Conservation (phyloP, 2,329 filamentous ascomycete genomes). For the Nemania diffusa region DNA sequence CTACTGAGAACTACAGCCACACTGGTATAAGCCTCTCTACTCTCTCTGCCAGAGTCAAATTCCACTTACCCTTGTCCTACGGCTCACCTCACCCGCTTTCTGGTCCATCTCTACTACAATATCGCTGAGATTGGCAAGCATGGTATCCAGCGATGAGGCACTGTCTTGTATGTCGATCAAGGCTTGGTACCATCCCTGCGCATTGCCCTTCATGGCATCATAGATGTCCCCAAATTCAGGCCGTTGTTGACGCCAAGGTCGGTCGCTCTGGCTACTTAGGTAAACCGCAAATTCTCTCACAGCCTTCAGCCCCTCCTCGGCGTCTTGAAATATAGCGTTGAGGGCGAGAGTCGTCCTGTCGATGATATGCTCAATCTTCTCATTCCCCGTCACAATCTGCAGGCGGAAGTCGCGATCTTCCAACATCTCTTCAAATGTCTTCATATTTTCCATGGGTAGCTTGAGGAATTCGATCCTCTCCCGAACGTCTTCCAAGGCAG, state of each 20-base stretch:
- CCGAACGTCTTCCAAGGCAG: slow-evolving; percentile 81
- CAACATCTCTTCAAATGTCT: slow-evolving; percentile 87
- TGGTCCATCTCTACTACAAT: slow-evolving; percentile 88
- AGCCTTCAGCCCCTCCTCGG: slow-evolving; percentile 79
- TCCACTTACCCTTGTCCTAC: slow-evolving; percentile 74
- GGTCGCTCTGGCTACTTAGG: slow-evolving; percentile 71
- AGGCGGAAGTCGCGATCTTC: slow-evolving; percentile 84
- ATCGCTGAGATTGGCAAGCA: slow-evolving; percentile 76
- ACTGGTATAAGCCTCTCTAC: slow-evolving; percentile 19
- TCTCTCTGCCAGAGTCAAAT: slow-evolving; percentile 5
- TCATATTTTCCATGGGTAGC: slow-evolving; percentile 83
- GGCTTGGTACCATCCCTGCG: slow-evolving; percentile 87
- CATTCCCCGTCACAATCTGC: slow-evolving; percentile 86
- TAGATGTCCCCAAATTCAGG: slow-evolving; percentile 77
- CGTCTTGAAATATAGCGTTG: slow-evolving; percentile 80
- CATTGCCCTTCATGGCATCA: slow-evolving; percentile 90
- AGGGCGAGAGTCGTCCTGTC: slow-evolving; percentile 80
- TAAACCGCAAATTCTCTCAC: slow-evolving; percentile 82
- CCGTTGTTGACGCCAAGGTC: slow-evolving; percentile 70
- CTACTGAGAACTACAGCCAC: slow-evolving; percentile 44
- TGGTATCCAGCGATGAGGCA: slow-evolving; percentile 74
- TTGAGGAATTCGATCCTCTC: slow-evolving; percentile 83
- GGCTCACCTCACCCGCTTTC: slow-evolving; percentile 84
- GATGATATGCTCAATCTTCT: slow-evolving; percentile 90
- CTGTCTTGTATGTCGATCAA: slow-evolving; percentile 80